Percentiles rank a stretch among this genome's conserved stretches.
Conservation (phyloP, 768 basidiomycete genomes). For the Russula earlei region DNA sequence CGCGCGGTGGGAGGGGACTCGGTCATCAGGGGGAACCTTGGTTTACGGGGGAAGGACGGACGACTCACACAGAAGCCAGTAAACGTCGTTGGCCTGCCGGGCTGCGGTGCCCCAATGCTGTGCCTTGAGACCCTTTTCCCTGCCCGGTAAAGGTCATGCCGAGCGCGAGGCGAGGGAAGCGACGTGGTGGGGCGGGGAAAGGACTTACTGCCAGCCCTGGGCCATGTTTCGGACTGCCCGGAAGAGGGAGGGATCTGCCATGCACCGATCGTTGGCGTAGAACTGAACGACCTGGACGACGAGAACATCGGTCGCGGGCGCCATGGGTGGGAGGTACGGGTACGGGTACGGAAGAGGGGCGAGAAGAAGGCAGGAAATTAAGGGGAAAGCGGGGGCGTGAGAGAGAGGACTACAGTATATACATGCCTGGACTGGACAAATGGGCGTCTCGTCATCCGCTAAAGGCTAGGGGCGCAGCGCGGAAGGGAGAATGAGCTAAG, state of each 20-base stretch:
- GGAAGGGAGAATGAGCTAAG: too few relatives aligned
- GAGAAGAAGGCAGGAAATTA: neutral
- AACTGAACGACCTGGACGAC: conserved; percentile 3
- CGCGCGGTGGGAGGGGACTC: neutral
- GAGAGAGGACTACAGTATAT: too few relatives aligned
- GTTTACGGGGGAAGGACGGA: neutral
- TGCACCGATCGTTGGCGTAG: neutral
- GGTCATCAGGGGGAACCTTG: neutral
- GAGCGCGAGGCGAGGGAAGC: too few relatives aligned
- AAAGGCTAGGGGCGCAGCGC: too few relatives aligned
- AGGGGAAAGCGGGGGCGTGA: neutral
- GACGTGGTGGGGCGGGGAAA: too few relatives aligned
- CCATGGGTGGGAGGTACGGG: neutral
- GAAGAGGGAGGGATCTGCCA: neutral
- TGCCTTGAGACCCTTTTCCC: neutral
- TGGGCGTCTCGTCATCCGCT: too few relatives aligned
- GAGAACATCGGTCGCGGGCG: neutral
- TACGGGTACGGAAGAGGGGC: too few relatives aligned
- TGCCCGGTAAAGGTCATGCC: neutral
- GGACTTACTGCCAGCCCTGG: conserved; percentile 6
- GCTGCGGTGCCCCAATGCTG: conserved; percentile 7
- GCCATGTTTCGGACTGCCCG: neutral
- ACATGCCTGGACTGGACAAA: too few relatives aligned
- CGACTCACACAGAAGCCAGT: conserved; percentile 7
- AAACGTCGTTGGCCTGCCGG: neutral